Evolutionary conservation across 2,329 filamentous ascomycete species (phyloP).

Genomic region (Tolypocladium paradoxum): DNA sequence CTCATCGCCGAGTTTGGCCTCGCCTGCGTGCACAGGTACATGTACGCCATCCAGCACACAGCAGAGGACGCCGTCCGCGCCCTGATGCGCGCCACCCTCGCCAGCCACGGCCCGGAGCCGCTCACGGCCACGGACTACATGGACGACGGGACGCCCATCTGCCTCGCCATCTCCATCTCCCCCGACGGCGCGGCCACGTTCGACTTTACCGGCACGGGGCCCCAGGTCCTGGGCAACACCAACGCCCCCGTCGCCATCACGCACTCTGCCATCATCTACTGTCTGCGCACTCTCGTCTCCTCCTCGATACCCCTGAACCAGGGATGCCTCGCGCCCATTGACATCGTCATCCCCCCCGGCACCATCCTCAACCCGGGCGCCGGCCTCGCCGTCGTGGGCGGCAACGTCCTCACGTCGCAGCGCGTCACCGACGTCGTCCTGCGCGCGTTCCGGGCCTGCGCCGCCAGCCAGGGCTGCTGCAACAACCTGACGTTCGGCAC

Average conservation of each 20-base stretch:
- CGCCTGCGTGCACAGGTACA: constrained; percentile 54
- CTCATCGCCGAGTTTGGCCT: constrained; percentile 66
- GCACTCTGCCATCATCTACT: constrained; percentile 67
- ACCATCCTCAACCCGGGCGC: constrained; percentile 67
- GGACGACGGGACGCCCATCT: constrained; percentile 77
- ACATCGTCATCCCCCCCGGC: constrained; percentile 60
- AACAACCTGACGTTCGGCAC: constrained; percentile 83
- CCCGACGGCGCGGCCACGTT: constrained; percentile 66
- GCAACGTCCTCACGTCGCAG: constrained; percentile 72
- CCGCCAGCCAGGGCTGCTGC: constrained; percentile 68
- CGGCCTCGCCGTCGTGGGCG: constrained; percentile 70
- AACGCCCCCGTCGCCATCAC: constrained; percentile 23
- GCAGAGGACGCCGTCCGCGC: constrained; percentile 55
- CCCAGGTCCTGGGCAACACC: constrained; percentile 20
- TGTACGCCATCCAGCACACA: constrained; percentile 30
- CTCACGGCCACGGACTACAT: constrained; percentile 46
- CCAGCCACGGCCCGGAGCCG: constrained; percentile 7
- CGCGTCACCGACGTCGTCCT: constrained; percentile 77
- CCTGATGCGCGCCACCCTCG: constrained; percentile 10
- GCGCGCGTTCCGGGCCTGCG: constrained; percentile 68
- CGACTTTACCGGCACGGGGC: constrained; percentile 22
- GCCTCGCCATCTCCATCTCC: constrained; percentile 64
- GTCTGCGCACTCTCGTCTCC: constrained; percentile 66
- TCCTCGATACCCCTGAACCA: constrained; percentile 82
- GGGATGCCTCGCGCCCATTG: constrained; percentile 68